phyloP scores from a whole-genome alignment of 805 yeast genomes.

The Isabelozyma gotoi region DNA sequence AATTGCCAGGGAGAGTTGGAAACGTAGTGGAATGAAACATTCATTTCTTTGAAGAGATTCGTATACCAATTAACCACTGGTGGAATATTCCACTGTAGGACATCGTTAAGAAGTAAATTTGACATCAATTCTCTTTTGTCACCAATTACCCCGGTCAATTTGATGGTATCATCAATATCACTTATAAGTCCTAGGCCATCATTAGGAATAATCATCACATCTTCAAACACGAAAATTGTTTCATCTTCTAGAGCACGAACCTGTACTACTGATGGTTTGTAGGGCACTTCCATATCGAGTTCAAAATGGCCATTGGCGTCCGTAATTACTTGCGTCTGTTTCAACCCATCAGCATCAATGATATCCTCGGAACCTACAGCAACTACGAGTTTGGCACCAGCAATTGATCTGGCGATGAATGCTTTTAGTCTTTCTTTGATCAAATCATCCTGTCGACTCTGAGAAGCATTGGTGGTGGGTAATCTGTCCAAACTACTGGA shows the following conservation, averaged over 20 bases:
- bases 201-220: constrained; percentile 39
- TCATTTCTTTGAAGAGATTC: constrained; percentile 39
- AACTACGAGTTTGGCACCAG: constrained; percentile 53
- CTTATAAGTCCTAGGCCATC: constrained; percentile 73
- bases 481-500: constrained; percentile 2
- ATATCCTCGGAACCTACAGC: constrained; percentile 53
- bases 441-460: constrained; percentile 37
- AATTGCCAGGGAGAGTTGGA: constrained; percentile 96
- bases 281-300: constrained; percentile 50
- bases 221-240: constrained; percentile 45
- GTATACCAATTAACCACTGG: constrained; percentile 74
- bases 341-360: constrained; percentile 22
- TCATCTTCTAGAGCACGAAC: constrained; percentile 50
- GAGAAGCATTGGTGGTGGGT: constrained; percentile 6
- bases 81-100: constrained; percentile 67
- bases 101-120: constrained; percentile 70
- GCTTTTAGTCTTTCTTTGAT: constrained; percentile 66
- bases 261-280: constrained; percentile 60
- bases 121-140: constrained; percentile 81
- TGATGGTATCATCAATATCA: constrained; percentile 94
- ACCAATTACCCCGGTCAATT: constrained; percentile 85
- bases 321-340: constrained; percentile 40
- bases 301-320: constrained; percentile 70
- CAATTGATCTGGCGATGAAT: constrained; percentile 66
- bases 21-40: constrained; percentile 82